Evolutionary conservation across 2,329 filamentous ascomycete species (phyloP), one percentile per base, ranked within the genome.

Genomic region (Coleophoma crateriformis): DNA sequence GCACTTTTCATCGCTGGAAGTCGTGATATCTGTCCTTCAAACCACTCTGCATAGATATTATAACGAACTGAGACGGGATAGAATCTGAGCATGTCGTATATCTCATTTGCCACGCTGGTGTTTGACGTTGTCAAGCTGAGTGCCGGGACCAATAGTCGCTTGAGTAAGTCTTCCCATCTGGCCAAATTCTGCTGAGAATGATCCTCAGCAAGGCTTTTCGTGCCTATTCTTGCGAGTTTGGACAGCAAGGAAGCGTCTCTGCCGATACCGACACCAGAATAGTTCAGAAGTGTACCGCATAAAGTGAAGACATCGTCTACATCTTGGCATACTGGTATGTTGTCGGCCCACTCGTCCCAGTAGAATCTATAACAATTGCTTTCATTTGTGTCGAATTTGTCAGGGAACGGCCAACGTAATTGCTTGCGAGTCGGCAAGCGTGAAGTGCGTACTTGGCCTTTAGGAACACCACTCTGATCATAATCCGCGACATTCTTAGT

Each of bases 261-360:
- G 43, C 94, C 94, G 55, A 97, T 92, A 62, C 90, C 90, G 54
- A 95, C 84, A 2, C 94, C 92, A 0, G 91, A 87, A 20, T 92
- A 72, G 56, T 94, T 95, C 42, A 96, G 73, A 19, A 99, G 78
- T 1, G 90, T 91, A 50, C 83, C 81, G 67, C 90, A 95, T 0
- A 96, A 79, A 2, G 85, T 84, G 66, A 97, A 94, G 13, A 99
- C 78, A 63, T 99, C 94, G 54, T 96, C 90, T 6, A 96, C 82
- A 2, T 77, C 87, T 65, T 95, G 91, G 63, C 94, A 99, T 17
- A 96, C 72, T 0, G 94, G 95, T 42, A 99, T 78, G 55, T 94
- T 95, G 67, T 97, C 92, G 2, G 84, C 78, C 94, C 94, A 99
- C 59, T 97, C 94, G 51, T 96, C 90, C 84, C 94, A 96, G 67